phyloP scores from a whole-genome alignment of 495 filamentous ascomycete species.

The Penicillium crystallinum region DNA sequence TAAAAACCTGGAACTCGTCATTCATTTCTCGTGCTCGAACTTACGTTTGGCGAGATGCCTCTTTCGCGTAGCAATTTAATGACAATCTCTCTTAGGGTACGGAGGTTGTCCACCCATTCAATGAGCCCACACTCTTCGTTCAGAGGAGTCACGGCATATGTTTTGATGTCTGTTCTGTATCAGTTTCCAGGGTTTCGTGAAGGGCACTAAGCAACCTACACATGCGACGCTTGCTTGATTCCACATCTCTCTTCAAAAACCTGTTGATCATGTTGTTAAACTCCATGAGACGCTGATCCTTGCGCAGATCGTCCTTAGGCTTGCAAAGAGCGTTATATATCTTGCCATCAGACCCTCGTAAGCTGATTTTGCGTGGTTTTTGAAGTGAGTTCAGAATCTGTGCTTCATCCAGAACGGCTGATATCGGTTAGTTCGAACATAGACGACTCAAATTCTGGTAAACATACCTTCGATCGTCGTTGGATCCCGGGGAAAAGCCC shows the following conservation, averaged over 20 bases:
- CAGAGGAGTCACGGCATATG: conserved; percentile 90
- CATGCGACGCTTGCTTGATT: conserved; percentile 76
- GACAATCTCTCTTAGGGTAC: conserved; percentile 88
- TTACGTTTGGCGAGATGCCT: conserved; percentile 52
- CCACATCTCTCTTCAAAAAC: conserved; percentile 82
- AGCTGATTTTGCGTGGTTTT: conserved; percentile 83
- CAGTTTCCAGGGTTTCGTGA: conserved; percentile 2
- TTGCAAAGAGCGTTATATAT: conserved; percentile 90
- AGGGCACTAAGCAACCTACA: conserved; percentile 36
- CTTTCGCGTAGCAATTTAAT: conserved; percentile 69
- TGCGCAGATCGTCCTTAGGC: conserved; percentile 94
- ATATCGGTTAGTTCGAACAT: conserved; percentile 34
- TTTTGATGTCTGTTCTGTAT: conserved; percentile 70
- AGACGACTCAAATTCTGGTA: conserved; percentile 16
- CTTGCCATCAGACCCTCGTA: conserved; percentile 81
- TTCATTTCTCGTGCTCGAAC: neutral
- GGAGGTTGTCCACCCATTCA: conserved; percentile 97
- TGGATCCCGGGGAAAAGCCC: conserved; percentile 67
- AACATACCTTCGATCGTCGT: conserved; percentile 52
- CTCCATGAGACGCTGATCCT: conserved; percentile 97
- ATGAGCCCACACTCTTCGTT: conserved; percentile 98
- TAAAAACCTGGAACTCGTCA: neutral
- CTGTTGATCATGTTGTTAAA: conserved; percentile 98
- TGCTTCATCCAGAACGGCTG: conserved; percentile 74
- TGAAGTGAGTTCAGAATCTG: conserved; percentile 87